These are phyloP conservation scores for Excoecaria agallocha DNA, from an alignment of 345 rosid genomes.

Conservation along the genomic window DNA sequence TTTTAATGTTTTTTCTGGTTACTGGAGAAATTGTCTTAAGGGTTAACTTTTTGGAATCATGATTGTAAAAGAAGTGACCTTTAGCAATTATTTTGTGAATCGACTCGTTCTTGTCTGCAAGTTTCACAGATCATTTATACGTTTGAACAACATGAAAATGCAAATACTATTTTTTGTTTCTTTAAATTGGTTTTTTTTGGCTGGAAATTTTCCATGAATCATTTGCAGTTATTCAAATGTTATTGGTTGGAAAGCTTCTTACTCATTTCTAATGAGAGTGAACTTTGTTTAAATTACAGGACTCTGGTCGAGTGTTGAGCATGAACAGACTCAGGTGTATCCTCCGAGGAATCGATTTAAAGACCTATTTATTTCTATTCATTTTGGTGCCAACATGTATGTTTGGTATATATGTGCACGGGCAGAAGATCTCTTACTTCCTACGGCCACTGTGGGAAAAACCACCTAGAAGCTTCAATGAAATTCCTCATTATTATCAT, in stretches of 20 bases:
- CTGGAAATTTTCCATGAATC: background rate
- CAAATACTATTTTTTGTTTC: too few species aligned
- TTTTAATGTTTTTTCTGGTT: background rate
- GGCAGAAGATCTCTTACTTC: conserved; percentile 79
- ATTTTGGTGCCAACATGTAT: conserved; percentile 68
- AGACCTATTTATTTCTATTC: conserved; percentile 59
- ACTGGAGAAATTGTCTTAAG: background rate
- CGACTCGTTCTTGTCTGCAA: background rate
- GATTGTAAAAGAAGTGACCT: background rate
- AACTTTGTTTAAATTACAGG: conserved; percentile 45
- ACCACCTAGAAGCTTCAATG: conserved; percentile 73
- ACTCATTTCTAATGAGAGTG: conserved; percentile 5
- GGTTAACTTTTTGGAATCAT: background rate
- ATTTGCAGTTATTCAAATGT: background rate
- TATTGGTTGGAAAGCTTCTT: background rate
- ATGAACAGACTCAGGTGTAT: conserved; percentile 87
- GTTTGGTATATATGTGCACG: conserved; percentile 60
- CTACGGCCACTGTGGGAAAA: conserved; percentile 84
- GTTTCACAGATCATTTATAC: background rate
- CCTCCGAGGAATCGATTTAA: conserved; percentile 85
- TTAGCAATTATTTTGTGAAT: background rate
- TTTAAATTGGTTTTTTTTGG: background rate
- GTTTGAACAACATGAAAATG: too few species aligned
- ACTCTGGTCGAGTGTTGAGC: conserved; percentile 67
- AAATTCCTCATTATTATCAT: conserved; percentile 75